These are phyloP conservation scores for Raffaelea arxii DNA, from an alignment of 2,329 filamentous ascomycete genomes.

Conservation along the genomic window DNA sequence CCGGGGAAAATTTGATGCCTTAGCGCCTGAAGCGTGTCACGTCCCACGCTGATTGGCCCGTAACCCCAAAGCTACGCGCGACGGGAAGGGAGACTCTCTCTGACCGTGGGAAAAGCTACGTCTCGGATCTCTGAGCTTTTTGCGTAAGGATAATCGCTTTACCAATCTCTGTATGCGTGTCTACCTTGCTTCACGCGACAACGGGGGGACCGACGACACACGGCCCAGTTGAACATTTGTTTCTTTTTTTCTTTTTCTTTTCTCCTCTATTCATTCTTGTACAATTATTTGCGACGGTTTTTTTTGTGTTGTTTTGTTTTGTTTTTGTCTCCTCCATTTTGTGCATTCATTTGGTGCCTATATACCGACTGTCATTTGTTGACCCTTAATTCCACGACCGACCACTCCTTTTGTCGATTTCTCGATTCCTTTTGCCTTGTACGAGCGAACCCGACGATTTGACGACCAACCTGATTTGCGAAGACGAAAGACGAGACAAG, in stretches of 20 bases:
- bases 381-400: too few relatives aligned
- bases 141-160: too few relatives aligned
- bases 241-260: not conserved
- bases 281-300: not conserved
- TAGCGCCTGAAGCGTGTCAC: constrained; percentile 19
- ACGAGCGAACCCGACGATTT: too few relatives aligned
- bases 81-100: too few relatives aligned
- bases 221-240: too few relatives aligned
- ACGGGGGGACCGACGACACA: too few relatives aligned
- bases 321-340: not conserved
- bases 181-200: too few relatives aligned
- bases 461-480: too few relatives aligned
- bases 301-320: not conserved
- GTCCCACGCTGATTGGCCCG: constrained; percentile 19
- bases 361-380: too few relatives aligned
- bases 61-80: too few relatives aligned
- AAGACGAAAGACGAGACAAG: too few relatives aligned
- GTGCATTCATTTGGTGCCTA: not conserved
- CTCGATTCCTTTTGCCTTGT: not conserved
- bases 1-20: constrained; percentile 23
- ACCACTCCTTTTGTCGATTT: not conserved
- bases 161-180: too few relatives aligned
- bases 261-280: not conserved
- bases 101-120: constrained; percentile 2
- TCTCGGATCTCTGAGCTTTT: not conserved